A percentile compares a stretch with the other conserved stretches of the same genome.
Conservation (phyloP, 1,139 yeast genomes). For the Pichia sp. region DNA sequence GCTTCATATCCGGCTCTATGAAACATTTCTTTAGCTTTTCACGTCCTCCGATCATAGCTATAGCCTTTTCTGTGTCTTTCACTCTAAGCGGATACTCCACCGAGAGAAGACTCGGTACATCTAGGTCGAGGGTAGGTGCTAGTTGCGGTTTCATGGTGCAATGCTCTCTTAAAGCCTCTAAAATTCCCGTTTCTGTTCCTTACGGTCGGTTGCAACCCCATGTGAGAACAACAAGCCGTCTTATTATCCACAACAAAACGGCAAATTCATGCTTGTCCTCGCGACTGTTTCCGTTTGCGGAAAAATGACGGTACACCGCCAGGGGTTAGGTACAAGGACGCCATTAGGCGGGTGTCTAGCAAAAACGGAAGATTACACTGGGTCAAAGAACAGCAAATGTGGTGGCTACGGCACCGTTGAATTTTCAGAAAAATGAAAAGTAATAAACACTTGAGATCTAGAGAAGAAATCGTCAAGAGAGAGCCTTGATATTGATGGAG, state of each 20-base stretch:
- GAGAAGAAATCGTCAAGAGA: too few relatives aligned
- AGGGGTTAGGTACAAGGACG: too few relatives aligned
- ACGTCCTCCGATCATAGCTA: slow-evolving; percentile 74
- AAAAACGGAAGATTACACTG: too few relatives aligned
- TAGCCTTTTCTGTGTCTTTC: slow-evolving; percentile 56
- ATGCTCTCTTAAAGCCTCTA: neutral
- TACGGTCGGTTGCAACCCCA: neutral
- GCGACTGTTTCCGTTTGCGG: neutral
- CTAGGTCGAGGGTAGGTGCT: slow-evolving; percentile 57
- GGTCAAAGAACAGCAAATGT: too few relatives aligned
- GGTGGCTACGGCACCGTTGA: too few relatives aligned
- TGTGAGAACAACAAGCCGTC: neutral
- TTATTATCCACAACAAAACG: neutral
- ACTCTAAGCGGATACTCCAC: slow-evolving; percentile 81
- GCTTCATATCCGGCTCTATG: slow-evolving; percentile 30
- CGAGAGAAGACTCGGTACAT: slow-evolving; percentile 69
- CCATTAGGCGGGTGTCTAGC: too few relatives aligned
- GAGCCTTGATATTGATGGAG: too few relatives aligned
- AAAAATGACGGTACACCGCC: too few relatives aligned
- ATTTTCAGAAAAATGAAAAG: too few relatives aligned
- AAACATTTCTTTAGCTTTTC: slow-evolving; percentile 40
- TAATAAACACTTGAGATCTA: too few relatives aligned
- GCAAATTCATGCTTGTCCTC: neutral
- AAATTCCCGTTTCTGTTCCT: neutral
- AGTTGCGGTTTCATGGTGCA: neutral